These are phyloP conservation scores for Pinus albicaulis DNA, from an alignment of 75 land plant genomes.

Conservation along the genomic window DNA sequence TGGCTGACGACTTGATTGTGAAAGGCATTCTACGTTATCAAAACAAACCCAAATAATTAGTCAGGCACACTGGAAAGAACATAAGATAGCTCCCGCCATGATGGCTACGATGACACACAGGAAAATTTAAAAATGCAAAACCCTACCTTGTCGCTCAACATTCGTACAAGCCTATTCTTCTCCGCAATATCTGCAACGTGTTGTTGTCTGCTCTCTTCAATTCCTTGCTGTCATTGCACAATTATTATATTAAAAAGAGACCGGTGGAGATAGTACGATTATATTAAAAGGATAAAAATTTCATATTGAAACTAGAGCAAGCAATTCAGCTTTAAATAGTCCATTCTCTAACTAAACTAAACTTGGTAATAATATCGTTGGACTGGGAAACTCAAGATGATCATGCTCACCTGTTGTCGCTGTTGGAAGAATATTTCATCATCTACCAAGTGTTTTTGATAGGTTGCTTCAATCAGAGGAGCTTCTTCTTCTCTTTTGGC, in stretches of 20 bases:
- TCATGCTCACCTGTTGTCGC: slow-evolving; percentile 63
- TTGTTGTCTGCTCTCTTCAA: slow-evolving; percentile 77
- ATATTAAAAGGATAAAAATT: too few relatives aligned
- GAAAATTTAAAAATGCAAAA: slow-evolving; percentile 2
- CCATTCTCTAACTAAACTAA: too few relatives aligned
- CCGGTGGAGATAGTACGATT: too few relatives aligned
- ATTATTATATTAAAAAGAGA: neutral
- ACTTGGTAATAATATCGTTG: too few relatives aligned
- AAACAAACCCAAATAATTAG: neutral
- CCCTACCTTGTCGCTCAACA: slow-evolving; percentile 75
- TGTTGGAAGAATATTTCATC: slow-evolving; percentile 70
- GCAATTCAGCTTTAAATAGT: too few relatives aligned
- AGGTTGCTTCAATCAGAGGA: slow-evolving; percentile 82
- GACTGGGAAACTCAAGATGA: too few relatives aligned
- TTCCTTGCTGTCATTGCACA: slow-evolving; percentile 57
- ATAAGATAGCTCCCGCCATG: neutral
- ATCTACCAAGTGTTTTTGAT: slow-evolving; percentile 61
- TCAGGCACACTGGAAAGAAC: too few relatives aligned
- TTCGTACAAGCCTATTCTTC: slow-evolving; percentile 70
- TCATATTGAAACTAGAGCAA: too few relatives aligned
- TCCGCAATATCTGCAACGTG: slow-evolving; percentile 81
- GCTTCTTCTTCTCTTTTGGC: slow-evolving; percentile 96
- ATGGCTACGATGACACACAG: neutral
- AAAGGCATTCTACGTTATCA: slow-evolving; percentile 44
- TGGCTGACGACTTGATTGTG: slow-evolving; percentile 59